A percentile compares a stretch with the other conserved stretches of the same genome.
Conservation (phyloP, 139 green algal species). For the Tetraselmis striata region DNA sequence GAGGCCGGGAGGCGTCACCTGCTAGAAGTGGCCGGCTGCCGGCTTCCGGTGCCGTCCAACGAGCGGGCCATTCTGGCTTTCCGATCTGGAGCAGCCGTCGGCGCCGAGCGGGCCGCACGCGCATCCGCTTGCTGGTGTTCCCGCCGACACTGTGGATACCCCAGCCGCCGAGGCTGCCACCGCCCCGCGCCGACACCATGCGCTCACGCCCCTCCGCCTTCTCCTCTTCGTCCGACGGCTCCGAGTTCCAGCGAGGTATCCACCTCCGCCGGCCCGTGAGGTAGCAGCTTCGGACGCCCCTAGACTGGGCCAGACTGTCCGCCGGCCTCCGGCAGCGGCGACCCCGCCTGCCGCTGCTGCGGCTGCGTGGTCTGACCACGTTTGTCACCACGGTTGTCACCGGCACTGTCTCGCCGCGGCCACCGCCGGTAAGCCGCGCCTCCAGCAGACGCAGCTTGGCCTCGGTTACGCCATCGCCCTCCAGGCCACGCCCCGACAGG, state of each 20-base stretch:
- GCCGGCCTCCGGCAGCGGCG: too few relatives aligned
- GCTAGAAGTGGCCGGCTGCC: not conserved
- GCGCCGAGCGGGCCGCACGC: not conserved
- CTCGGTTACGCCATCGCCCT: too few relatives aligned
- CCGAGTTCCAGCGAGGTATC: not conserved
- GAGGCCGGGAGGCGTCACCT: not conserved
- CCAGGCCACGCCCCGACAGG: too few relatives aligned
- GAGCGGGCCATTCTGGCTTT: not conserved
- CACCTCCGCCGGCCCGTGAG: not conserved
- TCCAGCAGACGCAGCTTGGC: too few relatives aligned
- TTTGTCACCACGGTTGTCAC: too few relatives aligned
- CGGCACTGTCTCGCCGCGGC: too few relatives aligned
- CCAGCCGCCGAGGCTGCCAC: not conserved
- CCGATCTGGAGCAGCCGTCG: not conserved
- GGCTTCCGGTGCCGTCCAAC: not conserved
- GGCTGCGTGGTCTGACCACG: too few relatives aligned
- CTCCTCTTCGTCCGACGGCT: not conserved
- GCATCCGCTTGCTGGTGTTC: not conserved
- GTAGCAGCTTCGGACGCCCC: too few relatives aligned
- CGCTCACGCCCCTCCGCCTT: not conserved
- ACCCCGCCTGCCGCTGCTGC: too few relatives aligned
- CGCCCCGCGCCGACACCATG: too few relatives aligned
- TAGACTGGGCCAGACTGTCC: too few relatives aligned
- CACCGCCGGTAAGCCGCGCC: too few relatives aligned
- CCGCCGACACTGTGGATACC: not conserved